Evolutionary conservation across 495 filamentous ascomycete species (phyloP).

Genomic region (Penicillium robsamsonii): DNA sequence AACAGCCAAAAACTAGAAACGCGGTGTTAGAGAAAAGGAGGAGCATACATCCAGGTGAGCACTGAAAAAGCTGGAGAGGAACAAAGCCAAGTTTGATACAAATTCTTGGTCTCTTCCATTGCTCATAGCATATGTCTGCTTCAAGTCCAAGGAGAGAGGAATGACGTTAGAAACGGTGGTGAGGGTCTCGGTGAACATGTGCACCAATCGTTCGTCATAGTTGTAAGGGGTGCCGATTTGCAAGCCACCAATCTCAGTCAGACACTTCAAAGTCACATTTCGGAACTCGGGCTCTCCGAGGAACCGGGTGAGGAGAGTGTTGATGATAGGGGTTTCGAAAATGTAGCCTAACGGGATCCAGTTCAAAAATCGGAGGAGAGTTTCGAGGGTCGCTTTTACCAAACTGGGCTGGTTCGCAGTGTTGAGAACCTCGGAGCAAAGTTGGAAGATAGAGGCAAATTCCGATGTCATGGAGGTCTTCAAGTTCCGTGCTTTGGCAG

Average conservation of each 20-base stretch:
- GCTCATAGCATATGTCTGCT: conserved; percentile 82
- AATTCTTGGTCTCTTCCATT: conserved; percentile 96
- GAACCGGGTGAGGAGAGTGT: conserved; percentile 86
- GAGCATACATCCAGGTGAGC: conserved; percentile 78
- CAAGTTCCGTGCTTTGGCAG: conserved; percentile 87
- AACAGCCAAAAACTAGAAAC: neutral
- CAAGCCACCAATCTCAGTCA: conserved; percentile 94
- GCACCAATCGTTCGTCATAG: conserved; percentile 90
- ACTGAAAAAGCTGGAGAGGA: conserved; percentile 92
- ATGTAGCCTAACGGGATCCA: conserved; percentile 99
- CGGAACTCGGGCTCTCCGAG: conserved; percentile 88
- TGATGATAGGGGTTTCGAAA: conserved; percentile 95
- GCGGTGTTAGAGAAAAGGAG: neutral
- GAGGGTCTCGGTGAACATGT: conserved; percentile 96
- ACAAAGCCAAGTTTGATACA: conserved; percentile 92
- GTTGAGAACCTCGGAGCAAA: conserved; percentile 89
- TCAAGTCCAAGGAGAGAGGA: conserved; percentile 82
- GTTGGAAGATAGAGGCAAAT: conserved; percentile 94
- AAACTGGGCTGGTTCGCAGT: conserved; percentile 84
- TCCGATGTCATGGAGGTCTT: conserved; percentile 98
- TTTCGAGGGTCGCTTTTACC: conserved; percentile 92
- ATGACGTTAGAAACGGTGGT: conserved; percentile 87
- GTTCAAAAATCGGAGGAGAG: conserved; percentile 91
- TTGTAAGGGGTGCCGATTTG: conserved; percentile 73
- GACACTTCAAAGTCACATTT: conserved; percentile 92